These are phyloP conservation scores for Phytophthora hibernalis DNA, from an alignment of 352 stramenopile genomes.

Conservation along the genomic window DNA sequence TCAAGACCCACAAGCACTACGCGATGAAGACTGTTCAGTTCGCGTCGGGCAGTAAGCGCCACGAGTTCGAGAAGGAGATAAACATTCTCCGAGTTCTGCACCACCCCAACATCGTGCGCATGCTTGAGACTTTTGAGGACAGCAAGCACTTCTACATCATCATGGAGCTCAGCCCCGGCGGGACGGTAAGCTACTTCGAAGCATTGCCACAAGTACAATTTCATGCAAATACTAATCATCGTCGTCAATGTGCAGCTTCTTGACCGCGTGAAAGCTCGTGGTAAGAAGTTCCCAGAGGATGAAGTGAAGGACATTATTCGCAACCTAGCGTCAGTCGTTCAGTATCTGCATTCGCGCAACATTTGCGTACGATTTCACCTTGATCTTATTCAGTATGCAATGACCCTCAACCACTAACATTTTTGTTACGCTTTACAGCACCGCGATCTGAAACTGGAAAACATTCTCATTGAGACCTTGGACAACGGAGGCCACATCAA, in stretches of 20 bases:
- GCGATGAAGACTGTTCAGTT: slow-evolving; percentile 87
- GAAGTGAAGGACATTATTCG: slow-evolving; percentile 64
- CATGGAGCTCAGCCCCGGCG: slow-evolving; percentile 80
- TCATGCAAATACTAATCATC: background rate
- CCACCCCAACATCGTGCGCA: slow-evolving; percentile 82
- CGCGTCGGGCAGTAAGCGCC: slow-evolving; percentile 59
- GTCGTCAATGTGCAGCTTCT: slow-evolving; percentile 46
- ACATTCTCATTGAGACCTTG: slow-evolving; percentile 75
- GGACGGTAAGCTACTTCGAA: slow-evolving; percentile 51
- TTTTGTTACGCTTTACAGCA: slow-evolving; percentile 43
- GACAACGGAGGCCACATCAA: slow-evolving; percentile 67
- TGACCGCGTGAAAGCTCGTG: slow-evolving; percentile 60
- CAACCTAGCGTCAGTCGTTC: slow-evolving; percentile 75
- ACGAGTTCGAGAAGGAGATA: slow-evolving; percentile 83
- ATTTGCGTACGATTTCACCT: slow-evolving; percentile 65
- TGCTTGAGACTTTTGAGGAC: slow-evolving; percentile 84
- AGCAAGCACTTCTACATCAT: slow-evolving; percentile 86
- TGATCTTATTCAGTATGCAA: background rate
- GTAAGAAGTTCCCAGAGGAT: slow-evolving; percentile 59
- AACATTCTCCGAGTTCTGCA: slow-evolving; percentile 77
- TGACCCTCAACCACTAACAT: background rate
- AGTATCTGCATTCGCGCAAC: slow-evolving; percentile 83
- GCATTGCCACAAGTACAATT: background rate
- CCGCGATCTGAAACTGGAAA: slow-evolving; percentile 84
- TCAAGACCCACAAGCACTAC: slow-evolving; percentile 69